Percentiles rank a stretch among this genome's conserved stretches.
phyloP scores from a whole-genome alignment of 2,329 filamentous ascomycete species.

The Fusarium poae region DNA sequence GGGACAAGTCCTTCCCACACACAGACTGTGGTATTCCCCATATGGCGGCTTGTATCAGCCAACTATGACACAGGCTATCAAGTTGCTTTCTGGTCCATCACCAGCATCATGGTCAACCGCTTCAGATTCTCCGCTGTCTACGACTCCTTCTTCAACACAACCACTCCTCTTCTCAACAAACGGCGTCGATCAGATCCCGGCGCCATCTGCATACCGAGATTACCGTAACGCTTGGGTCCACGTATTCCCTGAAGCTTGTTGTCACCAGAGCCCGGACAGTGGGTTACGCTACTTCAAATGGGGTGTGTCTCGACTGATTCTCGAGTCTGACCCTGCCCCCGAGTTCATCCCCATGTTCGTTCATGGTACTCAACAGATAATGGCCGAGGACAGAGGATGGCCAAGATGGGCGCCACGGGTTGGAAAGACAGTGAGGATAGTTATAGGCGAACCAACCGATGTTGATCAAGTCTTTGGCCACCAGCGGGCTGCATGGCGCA shows the following conservation, averaged over 20 bases:
- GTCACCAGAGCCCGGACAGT: conserved; percentile 85
- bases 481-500: conserved; percentile 79
- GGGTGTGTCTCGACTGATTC: conserved; percentile 90
- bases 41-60: conserved; percentile 91
- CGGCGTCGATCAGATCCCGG: conserved; percentile 73
- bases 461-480: conserved; percentile 82
- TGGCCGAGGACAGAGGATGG: conserved; percentile 84
- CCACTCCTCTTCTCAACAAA: conserved; percentile 73
- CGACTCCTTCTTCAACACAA: conserved; percentile 12
- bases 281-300: conserved; percentile 98
- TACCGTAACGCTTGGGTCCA: conserved; percentile 89
- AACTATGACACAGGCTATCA: conserved; percentile 86
- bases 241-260: conserved; percentile 94
- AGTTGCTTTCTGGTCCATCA: conserved; percentile 74
- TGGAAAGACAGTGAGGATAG: conserved; percentile 77
- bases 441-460: conserved; percentile 84
- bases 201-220: conserved; percentile 77
- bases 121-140: conserved; percentile 20
- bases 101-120: conserved; percentile 43
- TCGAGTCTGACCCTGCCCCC: conserved; percentile 88
- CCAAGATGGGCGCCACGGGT: conserved; percentile 85
- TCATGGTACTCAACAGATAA: conserved; percentile 87
- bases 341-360: conserved; percentile 95
- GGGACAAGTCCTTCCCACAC: conserved; percentile 91
- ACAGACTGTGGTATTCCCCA: conserved; percentile 81